Base-by-base conservation (phyloP, 1,284 basidiomycete genomes). In the Fomitopsis pinicola region DNA sequence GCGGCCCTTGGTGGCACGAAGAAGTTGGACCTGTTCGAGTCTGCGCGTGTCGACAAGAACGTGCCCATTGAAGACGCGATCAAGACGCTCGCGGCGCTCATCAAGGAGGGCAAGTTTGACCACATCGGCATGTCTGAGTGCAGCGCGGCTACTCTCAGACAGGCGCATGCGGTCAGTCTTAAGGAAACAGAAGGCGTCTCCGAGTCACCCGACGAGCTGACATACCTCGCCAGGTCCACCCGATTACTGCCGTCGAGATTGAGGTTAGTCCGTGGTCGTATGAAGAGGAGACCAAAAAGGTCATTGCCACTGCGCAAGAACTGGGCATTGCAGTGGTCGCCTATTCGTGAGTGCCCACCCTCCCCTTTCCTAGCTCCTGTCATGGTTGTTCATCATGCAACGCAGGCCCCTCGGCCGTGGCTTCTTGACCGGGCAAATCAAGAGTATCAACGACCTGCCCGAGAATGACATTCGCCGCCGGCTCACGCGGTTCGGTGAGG, bases 221-320 rank as follows among this genome's bases (percentile, higher is more conserved):
- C 42, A 5, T 12, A 17, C 17, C 33, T 4, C 38, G 12, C 10
- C 35, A 82, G 80, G 73, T 82, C 35, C 69, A 76, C 58, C 80
- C 78, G 0, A 76, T 85, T 52, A 71, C 78, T 3, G 72, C 75
- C 4, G 79, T 81, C 40, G 84, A 85, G 69, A 82, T 84, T 59
- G 83, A 85, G 69, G 73, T 84, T 46, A 83, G 81, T 44, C 75
- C 81, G 14, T 83, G 80, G 76, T 72, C 75, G 1, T 80, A 78
- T 60, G 80, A 81, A 57, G 73, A 80, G 36, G 81, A 82, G 64
- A 77, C 75, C 1, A 75, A 73, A 67, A 76, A 77, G 65, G 78
- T 79, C 8, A 71, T 79, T 33, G 68, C 71, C 5, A 69, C 74
- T 2, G 71, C 74, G 17, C 71, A 76, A n/a, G 79, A 85, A 63